phyloP scores from a whole-genome alignment of 2,329 filamentous ascomycete genomes.

The Aspergillus versicolor region DNA sequence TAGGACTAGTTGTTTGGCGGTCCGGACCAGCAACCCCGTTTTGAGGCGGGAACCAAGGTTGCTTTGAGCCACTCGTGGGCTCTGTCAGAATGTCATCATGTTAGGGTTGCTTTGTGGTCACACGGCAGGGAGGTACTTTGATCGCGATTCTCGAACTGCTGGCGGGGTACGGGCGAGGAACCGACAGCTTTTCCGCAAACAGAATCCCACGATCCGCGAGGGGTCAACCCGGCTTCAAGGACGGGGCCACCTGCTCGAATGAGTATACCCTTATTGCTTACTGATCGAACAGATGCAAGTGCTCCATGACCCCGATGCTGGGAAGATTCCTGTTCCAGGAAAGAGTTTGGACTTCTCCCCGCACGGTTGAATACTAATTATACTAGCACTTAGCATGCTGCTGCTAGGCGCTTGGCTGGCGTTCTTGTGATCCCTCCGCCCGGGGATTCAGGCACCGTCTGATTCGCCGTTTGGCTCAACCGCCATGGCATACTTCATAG shows the following conservation, averaged over 20 bases:
- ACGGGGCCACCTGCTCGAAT: not conserved
- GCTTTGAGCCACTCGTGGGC: too few relatives aligned
- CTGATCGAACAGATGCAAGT: not conserved
- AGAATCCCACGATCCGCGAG: not conserved
- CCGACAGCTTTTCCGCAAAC: not conserved
- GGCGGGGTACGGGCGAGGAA: not conserved
- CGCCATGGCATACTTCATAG: not conserved
- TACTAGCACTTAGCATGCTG: not conserved
- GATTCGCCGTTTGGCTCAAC: not conserved
- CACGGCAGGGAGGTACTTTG: too few relatives aligned
- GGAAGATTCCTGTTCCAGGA: not conserved
- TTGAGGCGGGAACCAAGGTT: too few relatives aligned
- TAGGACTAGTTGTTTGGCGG: too few relatives aligned
- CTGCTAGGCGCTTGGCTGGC: conserved; percentile 9
- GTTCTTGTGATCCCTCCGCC: conserved; percentile 16
- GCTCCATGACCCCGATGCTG: not conserved
- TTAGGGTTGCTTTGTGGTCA: too few relatives aligned
- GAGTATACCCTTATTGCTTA: not conserved
- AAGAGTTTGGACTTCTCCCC: not conserved
- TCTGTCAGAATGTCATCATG: too few relatives aligned
- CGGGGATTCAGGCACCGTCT: not conserved
- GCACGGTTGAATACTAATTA: not conserved
- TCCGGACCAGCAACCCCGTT: too few relatives aligned
- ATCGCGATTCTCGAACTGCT: too few relatives aligned
- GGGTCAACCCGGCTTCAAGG: not conserved